Evolutionary conservation across 192 early-diverging fungal genomes (phyloP).

Genomic region (Coemansia sp.): DNA sequence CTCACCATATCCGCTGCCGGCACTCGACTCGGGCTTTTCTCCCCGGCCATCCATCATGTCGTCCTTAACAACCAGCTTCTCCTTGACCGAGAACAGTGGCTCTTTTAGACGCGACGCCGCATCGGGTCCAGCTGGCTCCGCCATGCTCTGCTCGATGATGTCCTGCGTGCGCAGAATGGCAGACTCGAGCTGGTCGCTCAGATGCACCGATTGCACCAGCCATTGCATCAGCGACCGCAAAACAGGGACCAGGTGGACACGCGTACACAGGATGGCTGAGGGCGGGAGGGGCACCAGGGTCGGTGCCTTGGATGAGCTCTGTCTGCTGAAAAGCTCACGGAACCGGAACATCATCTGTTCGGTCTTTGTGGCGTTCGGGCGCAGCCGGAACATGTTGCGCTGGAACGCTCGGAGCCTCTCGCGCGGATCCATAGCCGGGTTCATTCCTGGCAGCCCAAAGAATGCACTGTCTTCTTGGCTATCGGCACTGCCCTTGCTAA

Average conservation of each 20-base stretch:
- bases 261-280: constrained; percentile 28
- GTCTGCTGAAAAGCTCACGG: constrained; percentile 18
- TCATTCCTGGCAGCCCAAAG: too few species aligned
- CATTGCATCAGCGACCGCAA: constrained; percentile 48
- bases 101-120: constrained; percentile 4
- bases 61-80: constrained; percentile 33
- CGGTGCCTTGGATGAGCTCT: constrained; percentile 29
- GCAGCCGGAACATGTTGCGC: constrained; percentile 32
- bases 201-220: constrained; percentile 40
- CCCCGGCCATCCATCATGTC: constrained; percentile 2
- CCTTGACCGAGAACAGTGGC: constrained; percentile 31
- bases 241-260: constrained; percentile 26
- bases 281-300: constrained; percentile 38
- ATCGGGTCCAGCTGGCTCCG: neutral
- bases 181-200: constrained; percentile 38
- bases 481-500: too few species aligned
- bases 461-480: too few species aligned
- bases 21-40: neutral
- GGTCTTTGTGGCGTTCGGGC: constrained; percentile 23
- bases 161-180: constrained; percentile 37
- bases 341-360: constrained; percentile 28
- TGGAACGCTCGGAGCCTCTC: constrained; percentile 25
- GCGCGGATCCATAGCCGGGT: neutral
- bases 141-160: constrained; percentile 4
- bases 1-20: neutral